Conservation (phyloP, 495 filamentous ascomycete species). For the Penicillium cosmopolitanum region DNA sequence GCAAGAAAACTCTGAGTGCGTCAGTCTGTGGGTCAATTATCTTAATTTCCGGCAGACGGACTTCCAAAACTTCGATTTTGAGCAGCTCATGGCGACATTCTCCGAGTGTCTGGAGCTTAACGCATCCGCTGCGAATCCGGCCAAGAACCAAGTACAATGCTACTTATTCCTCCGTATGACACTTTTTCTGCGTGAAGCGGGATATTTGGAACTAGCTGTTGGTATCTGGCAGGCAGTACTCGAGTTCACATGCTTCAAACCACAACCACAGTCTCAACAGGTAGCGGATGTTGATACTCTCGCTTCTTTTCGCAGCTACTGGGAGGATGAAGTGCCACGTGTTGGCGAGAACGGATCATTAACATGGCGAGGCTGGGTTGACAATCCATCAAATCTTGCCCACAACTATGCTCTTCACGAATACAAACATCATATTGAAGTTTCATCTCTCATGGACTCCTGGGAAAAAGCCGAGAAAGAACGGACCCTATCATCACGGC, state of each 20-base stretch:
- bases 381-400: neutral
- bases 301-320: slow-evolving; percentile 70
- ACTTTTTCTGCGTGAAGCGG: slow-evolving; percentile 74
- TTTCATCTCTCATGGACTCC: slow-evolving; percentile 36
- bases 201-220: slow-evolving; percentile 75
- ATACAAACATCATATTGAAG: slow-evolving; percentile 9
- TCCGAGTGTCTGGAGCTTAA: slow-evolving; percentile 58
- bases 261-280: slow-evolving; percentile 25
- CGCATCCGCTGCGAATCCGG: slow-evolving; percentile 26
- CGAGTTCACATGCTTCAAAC: slow-evolving; percentile 70
- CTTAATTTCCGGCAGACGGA: slow-evolving; percentile 75
- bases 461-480: slow-evolving; percentile 68
- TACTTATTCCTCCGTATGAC: slow-evolving; percentile 78
- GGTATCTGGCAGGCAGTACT: slow-evolving; percentile 84
- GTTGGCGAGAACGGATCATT: slow-evolving; percentile 73
- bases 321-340: slow-evolving; percentile 83
- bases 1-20: slow-evolving; percentile 57
- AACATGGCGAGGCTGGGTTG: slow-evolving; percentile 62
- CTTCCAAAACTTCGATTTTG: slow-evolving; percentile 69
- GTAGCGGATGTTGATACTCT: slow-evolving; percentile 25
- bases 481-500: slow-evolving; percentile 45
- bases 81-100: slow-evolving; percentile 61
- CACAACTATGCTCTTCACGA: neutral
- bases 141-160: slow-evolving; percentile 54
- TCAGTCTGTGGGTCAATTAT: slow-evolving; percentile 73